Conservation (phyloP, 2,329 filamentous ascomycete species). For the Nannizziopsis arthrosporioides region DNA sequence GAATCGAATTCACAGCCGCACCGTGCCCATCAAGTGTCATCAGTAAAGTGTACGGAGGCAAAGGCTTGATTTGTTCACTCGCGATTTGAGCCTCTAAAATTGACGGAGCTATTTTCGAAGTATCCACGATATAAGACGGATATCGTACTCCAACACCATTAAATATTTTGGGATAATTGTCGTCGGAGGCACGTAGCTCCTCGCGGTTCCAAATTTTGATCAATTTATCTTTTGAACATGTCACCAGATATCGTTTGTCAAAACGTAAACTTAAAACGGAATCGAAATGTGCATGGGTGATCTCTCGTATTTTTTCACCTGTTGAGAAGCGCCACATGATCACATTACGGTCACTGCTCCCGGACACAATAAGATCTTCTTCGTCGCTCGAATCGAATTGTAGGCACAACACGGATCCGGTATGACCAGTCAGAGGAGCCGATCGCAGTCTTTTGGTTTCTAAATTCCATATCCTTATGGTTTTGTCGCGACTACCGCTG, state of each 20-base stretch:
- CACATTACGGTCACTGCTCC: constrained; percentile 81
- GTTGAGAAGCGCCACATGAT: constrained; percentile 93
- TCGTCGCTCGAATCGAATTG: constrained; percentile 84
- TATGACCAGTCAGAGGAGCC: constrained; percentile 63
- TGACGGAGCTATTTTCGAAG: constrained; percentile 31
- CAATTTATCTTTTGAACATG: constrained; percentile 91
- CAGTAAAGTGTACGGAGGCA: constrained; percentile 62
- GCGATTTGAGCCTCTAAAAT: constrained; percentile 34
- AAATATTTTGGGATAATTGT: constrained; percentile 36
- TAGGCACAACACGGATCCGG: constrained; percentile 79
- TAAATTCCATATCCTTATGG: constrained; percentile 82
- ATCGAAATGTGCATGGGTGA: constrained; percentile 68
- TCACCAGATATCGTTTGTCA: constrained; percentile 81
- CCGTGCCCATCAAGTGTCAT: constrained; percentile 71
- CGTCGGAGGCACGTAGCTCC: constrained; percentile 43
- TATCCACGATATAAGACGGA: constrained; percentile 46
- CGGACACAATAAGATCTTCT: constrained; percentile 88
- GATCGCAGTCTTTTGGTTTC: constrained; percentile 65
- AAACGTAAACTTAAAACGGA: constrained; percentile 91
- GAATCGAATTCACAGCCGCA: constrained; percentile 91
- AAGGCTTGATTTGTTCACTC: constrained; percentile 29
- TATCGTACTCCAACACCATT: constrained; percentile 35
- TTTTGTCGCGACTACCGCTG: constrained; percentile 81
- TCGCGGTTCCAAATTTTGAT: constrained; percentile 92
- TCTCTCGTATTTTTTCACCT: constrained; percentile 64